A percentile compares a stretch with the other conserved stretches of the same genome.
Evolutionary conservation across 768 basidiomycete genomes (phyloP).

Genomic region (Lyophyllum shimeji): DNA sequence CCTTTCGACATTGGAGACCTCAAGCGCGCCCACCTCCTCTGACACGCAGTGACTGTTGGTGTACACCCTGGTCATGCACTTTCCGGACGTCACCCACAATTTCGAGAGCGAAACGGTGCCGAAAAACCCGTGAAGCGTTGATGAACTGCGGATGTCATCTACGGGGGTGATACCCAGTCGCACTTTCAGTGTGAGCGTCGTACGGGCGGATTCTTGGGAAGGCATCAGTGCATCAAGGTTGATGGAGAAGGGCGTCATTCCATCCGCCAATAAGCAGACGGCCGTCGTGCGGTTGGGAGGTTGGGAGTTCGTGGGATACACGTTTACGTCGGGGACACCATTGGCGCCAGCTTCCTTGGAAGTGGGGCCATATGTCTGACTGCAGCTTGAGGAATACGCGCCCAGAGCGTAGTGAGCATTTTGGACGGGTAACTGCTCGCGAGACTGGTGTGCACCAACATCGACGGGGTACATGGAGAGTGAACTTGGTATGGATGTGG

Average conservation of each 20-base stretch:
- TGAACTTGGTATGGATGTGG: conserved; percentile 16
- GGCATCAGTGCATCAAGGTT: conserved; percentile 55
- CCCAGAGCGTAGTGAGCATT: conserved; percentile 11
- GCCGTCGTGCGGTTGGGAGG: conserved; percentile 31
- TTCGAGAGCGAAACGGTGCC: conserved; percentile 54
- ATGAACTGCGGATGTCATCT: conserved; percentile 49
- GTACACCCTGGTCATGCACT: conserved; percentile 64
- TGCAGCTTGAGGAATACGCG: conserved; percentile 13
- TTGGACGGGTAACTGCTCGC: conserved; percentile 10
- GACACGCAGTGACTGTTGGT: conserved; percentile 48
- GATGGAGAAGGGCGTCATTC: conserved; percentile 63
- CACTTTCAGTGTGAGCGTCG: conserved; percentile 48
- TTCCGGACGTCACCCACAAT: conserved; percentile 53
- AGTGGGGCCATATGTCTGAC: neutral
- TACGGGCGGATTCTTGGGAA: conserved; percentile 33
- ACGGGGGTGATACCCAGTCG: conserved; percentile 57
- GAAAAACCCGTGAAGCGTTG: conserved; percentile 64
- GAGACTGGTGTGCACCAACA: conserved; percentile 8
- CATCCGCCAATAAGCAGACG: conserved; percentile 62
- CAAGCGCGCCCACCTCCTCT: conserved; percentile 53
- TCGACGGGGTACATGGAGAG: conserved; percentile 17
- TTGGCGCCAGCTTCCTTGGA: neutral
- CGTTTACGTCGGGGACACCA: conserved; percentile 6
- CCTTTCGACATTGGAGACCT: conserved; percentile 45
- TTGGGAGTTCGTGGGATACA: conserved; percentile 16